These are phyloP conservation scores for Puccinia hordei DNA, from an alignment of 1,284 basidiomycete genomes.

Conservation along the genomic window DNA sequence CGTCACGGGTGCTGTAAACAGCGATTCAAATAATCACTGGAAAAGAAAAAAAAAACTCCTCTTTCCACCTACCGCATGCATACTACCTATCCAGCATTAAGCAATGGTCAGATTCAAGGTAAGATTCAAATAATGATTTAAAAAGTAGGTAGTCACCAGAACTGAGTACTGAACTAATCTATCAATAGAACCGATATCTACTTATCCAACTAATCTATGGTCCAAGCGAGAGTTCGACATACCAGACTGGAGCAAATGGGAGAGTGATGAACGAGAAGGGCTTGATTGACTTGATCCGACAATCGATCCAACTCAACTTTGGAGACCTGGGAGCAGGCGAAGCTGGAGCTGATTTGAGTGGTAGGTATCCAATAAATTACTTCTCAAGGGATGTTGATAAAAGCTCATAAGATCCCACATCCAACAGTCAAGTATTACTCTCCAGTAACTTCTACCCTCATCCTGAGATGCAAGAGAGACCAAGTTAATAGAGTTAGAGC, in stretches of 20 bases:
- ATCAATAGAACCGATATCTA: constrained; percentile 20
- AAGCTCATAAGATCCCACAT: too few relatives aligned
- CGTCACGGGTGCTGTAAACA: too few relatives aligned
- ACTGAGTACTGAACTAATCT: too few relatives aligned
- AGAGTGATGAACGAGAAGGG: neutral
- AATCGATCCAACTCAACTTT: constrained; percentile 28
- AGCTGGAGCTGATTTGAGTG: constrained; percentile 4
- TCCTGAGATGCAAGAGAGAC: constrained; percentile 24
- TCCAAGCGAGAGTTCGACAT: neutral
- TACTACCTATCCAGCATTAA: too few relatives aligned
- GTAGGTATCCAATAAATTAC: too few relatives aligned
- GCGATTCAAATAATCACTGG: too few relatives aligned
- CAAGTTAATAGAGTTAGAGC: constrained; percentile 16
- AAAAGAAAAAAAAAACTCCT: too few relatives aligned
- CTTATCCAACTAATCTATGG: constrained; percentile 19
- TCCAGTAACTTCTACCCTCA: neutral
- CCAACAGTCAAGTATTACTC: constrained; percentile 42
- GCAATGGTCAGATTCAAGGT: constrained; percentile 33
- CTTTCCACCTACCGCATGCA: too few relatives aligned
- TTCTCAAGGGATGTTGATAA: too few relatives aligned
- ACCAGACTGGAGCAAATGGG: neutral
- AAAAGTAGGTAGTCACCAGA: too few relatives aligned
- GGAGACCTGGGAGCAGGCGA: constrained; percentile 17
- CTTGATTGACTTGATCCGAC: constrained; percentile 16
- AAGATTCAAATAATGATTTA: neutral